phyloP scores from a whole-genome alignment of 768 basidiomycete species.

The Agrocybe praecox region DNA sequence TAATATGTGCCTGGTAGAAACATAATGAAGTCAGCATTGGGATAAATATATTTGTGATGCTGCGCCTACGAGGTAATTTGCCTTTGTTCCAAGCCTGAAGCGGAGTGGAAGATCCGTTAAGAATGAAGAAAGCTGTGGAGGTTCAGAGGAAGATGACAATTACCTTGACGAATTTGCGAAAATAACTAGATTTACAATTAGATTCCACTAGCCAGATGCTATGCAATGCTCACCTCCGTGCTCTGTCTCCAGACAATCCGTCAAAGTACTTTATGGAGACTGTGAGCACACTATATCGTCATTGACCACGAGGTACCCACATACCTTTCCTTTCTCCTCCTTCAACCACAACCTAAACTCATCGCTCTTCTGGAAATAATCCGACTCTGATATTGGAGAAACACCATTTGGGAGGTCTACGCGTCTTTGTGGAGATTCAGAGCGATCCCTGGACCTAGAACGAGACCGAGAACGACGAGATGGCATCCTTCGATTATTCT shows the following conservation, averaged over 20 bases:
- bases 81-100: conserved; percentile 81
- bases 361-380: conserved; percentile 87
- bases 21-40: background rate
- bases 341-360: conserved; percentile 91
- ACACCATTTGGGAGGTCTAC: conserved; percentile 54
- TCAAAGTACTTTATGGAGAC: conserved; percentile 70
- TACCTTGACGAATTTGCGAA: conserved; percentile 90
- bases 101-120: background rate
- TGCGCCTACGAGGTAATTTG: conserved; percentile 59
- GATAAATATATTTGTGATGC: background rate
- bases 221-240: conserved; percentile 59
- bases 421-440: conserved; percentile 47
- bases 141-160: conserved; percentile 11
- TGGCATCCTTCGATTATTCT: conserved; percentile 25
- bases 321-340: conserved; percentile 56
- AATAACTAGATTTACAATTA: conserved; percentile 62
- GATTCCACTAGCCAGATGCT: conserved; percentile 21
- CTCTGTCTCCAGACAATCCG: conserved; percentile 79
- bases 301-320: conserved; percentile 5
- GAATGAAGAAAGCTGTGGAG: background rate
- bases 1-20: conserved; percentile 35
- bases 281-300: background rate
- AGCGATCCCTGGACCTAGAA: conserved; percentile 34
- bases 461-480: conserved; percentile 40
- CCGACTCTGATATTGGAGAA: conserved; percentile 72